Conservation (phyloP, 1,284 basidiomycete genomes). For the Ustilago shanxiensis region DNA sequence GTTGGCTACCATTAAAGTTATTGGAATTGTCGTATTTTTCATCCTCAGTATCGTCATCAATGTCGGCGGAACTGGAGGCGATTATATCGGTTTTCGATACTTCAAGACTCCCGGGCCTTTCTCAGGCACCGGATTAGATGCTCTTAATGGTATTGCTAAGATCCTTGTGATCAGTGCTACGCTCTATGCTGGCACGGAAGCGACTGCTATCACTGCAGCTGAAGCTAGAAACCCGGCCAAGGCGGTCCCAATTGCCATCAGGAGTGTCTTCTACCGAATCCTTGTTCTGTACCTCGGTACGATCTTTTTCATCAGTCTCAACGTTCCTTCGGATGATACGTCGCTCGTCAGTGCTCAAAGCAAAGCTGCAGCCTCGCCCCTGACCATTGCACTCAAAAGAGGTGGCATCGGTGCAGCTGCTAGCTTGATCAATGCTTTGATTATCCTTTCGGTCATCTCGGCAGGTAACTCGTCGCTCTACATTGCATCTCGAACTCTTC, state of each 20-base stretch:
- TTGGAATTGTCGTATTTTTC: constrained; percentile 51
- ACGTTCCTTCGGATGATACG: constrained; percentile 41
- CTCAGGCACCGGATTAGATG: constrained; percentile 45
- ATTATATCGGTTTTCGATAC: constrained; percentile 55
- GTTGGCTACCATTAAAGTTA: constrained; percentile 47
- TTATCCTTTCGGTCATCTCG: constrained; percentile 54
- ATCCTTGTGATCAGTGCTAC: constrained; percentile 80
- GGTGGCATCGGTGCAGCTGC: constrained; percentile 51
- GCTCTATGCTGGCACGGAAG: constrained; percentile 79
- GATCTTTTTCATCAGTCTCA: constrained; percentile 58
- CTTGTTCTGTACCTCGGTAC: constrained; percentile 75
- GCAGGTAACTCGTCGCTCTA: constrained; percentile 58
- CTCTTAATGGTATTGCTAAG: constrained; percentile 65
- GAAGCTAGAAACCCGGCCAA: constrained; percentile 54
- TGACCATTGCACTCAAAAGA: constrained; percentile 54
- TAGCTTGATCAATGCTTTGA: constrained; percentile 55
- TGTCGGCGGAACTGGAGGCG: constrained; percentile 41
- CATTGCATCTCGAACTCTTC: constrained; percentile 55
- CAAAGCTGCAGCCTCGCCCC: constrained; percentile 47
- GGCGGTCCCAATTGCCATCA: constrained; percentile 59
- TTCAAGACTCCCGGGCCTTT: constrained; percentile 71
- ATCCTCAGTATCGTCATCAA: constrained; percentile 54
- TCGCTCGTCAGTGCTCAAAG: constrained; percentile 38
- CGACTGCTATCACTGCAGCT: constrained; percentile 41
- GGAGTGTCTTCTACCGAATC: constrained; percentile 80